These are phyloP conservation scores for Eucalyptus tenuipes DNA, from an alignment of 345 rosid species.

Conservation along the genomic window DNA sequence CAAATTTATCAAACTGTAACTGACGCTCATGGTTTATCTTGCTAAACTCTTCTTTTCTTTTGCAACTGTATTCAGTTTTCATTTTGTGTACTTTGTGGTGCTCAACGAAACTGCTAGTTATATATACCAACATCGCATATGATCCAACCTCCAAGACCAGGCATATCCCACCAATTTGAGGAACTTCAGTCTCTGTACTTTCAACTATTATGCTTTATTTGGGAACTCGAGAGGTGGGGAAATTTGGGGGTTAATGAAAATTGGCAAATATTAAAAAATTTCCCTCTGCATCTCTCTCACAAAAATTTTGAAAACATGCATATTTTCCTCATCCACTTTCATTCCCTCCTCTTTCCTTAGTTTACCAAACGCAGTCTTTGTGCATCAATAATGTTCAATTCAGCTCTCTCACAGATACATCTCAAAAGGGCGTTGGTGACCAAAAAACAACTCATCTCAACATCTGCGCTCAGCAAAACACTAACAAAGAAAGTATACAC, in stretches of 20 bases:
- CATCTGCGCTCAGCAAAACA: background rate
- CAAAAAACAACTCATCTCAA: background rate
- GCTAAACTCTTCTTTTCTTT: background rate
- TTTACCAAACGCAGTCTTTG: background rate
- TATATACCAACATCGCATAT: background rate
- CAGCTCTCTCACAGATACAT: background rate
- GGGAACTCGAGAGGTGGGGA: background rate
- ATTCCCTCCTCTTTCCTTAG: background rate
- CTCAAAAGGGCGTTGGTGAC: background rate
- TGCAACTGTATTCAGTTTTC: background rate
- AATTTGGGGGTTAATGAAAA: background rate
- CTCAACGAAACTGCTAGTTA: background rate
- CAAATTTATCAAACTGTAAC: background rate
- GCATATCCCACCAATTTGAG: background rate
- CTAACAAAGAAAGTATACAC: background rate
- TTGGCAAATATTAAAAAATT: background rate
- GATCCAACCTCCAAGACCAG: background rate
- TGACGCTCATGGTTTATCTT: background rate
- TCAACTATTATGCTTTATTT: background rate
- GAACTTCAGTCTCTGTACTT: background rate
- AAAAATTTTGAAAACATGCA: background rate
- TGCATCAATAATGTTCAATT: background rate
- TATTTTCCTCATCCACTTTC: background rate
- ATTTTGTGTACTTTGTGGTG: background rate
- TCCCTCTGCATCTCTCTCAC: background rate